Percentiles rank a stretch among this genome's conserved stretches.
These are phyloP conservation scores for Chytriomyces sp. DNA, from an alignment of 192 early-diverging fungal species.

Conservation along the genomic window DNA sequence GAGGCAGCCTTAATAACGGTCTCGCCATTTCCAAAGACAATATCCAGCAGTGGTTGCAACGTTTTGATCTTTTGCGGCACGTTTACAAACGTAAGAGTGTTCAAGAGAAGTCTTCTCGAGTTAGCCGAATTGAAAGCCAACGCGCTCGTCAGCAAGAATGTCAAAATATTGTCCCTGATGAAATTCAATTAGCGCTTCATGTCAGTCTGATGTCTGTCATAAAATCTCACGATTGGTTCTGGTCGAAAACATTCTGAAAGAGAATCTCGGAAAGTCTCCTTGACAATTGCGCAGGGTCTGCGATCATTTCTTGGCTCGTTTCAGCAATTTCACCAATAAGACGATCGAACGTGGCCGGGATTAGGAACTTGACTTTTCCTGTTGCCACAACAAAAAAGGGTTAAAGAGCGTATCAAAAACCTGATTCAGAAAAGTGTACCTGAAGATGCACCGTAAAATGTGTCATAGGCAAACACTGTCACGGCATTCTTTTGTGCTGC, in stretches of 20 bases:
- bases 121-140: constrained; percentile 44
- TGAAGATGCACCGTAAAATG: constrained; percentile 63
- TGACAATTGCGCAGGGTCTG: constrained; percentile 50
- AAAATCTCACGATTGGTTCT: constrained; percentile 11
- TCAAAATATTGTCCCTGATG: constrained; percentile 43
- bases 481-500: constrained; percentile 31
- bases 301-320: constrained; percentile 50
- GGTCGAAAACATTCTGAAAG: constrained; percentile 10
- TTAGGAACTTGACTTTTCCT: constrained; percentile 63
- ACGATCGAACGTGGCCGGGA: constrained; percentile 44
- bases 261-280: constrained; percentile 40
- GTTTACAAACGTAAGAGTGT: constrained; percentile 53
- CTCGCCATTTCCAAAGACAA: constrained; percentile 45
- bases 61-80: constrained; percentile 64
- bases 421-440: background rate
- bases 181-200: background rate
- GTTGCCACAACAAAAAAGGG: background rate
- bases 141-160: constrained; percentile 52
- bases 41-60: constrained; percentile 65
- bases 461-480: constrained; percentile 62
- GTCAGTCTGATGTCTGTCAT: background rate
- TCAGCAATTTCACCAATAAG: constrained; percentile 59
- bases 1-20: constrained; percentile 25
- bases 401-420: background rate
- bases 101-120: constrained; percentile 51